Percentiles rank a stretch among this genome's conserved stretches.
phyloP scores from a whole-genome alignment of 2,329 filamentous ascomycete species.

The Cercospora canescens region DNA sequence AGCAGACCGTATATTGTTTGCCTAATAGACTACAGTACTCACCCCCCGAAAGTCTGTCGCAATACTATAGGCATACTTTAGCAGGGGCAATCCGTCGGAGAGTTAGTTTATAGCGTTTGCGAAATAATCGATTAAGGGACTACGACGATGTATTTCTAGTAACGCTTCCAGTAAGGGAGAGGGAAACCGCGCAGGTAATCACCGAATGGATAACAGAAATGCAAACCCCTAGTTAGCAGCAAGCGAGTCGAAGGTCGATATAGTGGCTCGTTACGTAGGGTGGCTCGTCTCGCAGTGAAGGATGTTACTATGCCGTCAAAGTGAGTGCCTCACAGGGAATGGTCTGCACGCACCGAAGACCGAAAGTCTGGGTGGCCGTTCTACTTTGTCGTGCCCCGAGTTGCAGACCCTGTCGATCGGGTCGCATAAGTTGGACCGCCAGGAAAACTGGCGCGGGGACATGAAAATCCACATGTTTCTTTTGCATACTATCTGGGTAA shows the following conservation, averaged over 20 bases:
- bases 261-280: slow-evolving; percentile 4
- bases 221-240: not conserved
- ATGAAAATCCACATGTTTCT: not conserved
- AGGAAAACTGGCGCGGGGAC: not conserved
- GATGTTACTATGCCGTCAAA: not conserved
- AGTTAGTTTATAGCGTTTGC: too few relatives aligned
- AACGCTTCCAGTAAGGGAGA: slow-evolving; percentile 1
- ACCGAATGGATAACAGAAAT: not conserved
- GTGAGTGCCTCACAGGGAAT: not conserved
- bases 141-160: slow-evolving; percentile 1
- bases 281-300: slow-evolving; percentile 1
- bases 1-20: too few relatives aligned
- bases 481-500: not conserved
- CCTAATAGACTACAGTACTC: too few relatives aligned
- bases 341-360: not conserved
- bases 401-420: not conserved
- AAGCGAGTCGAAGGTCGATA: not conserved
- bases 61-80: too few relatives aligned
- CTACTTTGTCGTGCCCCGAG: not conserved
- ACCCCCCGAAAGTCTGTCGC: too few relatives aligned
- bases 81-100: too few relatives aligned
- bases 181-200: not conserved
- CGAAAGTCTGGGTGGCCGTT: not conserved
- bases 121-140: not conserved
- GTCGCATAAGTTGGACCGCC: not conserved